Conservation (phyloP, 2,329 filamentous ascomycete species). For the Fusarium nematophilum region DNA sequence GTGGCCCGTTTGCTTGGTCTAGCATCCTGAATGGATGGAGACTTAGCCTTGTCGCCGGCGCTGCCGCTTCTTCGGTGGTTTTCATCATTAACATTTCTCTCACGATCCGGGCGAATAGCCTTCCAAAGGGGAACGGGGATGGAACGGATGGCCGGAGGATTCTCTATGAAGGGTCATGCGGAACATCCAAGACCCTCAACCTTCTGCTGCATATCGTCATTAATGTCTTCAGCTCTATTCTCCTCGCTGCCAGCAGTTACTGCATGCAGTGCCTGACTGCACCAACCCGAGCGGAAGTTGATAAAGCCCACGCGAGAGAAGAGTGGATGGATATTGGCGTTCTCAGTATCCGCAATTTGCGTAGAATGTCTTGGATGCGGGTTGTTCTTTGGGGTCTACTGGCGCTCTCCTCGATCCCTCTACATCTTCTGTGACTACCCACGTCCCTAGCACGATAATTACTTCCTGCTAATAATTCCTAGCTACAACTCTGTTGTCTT, state of each 20-base stretch:
- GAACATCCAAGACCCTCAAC: not conserved
- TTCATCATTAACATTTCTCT: conserved; percentile 5
- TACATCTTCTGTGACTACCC: conserved; percentile 23
- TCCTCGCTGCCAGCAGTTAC: conserved; percentile 46
- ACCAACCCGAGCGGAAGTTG: conserved; percentile 47
- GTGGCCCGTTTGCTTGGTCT: no score
- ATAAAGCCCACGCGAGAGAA: conserved; percentile 25
- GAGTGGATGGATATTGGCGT: conserved; percentile 37
- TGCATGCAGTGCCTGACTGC: conserved; percentile 50
- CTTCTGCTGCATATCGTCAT: conserved; percentile 16
- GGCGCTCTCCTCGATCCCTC: conserved; percentile 3
- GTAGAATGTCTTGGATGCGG: not conserved
- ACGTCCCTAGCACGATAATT: not conserved
- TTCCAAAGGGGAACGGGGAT: not conserved
- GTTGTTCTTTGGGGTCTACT: conserved; percentile 5
- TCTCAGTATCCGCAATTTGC: conserved; percentile 26
- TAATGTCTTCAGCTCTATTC: conserved; percentile 22
- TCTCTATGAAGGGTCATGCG: conserved; percentile 11
- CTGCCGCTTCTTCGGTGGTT: not conserved
- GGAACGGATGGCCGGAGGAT: not conserved
- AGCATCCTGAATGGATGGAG: no score
- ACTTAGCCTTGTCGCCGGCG: conserved; percentile 1
- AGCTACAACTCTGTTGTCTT: conserved; percentile 26
- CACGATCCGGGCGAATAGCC: conserved; percentile 9
- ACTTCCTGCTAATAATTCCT: not conserved